Evolutionary conservation across 192 early-diverging fungal species (phyloP).

Genomic region (Coemansia erecta): DNA sequence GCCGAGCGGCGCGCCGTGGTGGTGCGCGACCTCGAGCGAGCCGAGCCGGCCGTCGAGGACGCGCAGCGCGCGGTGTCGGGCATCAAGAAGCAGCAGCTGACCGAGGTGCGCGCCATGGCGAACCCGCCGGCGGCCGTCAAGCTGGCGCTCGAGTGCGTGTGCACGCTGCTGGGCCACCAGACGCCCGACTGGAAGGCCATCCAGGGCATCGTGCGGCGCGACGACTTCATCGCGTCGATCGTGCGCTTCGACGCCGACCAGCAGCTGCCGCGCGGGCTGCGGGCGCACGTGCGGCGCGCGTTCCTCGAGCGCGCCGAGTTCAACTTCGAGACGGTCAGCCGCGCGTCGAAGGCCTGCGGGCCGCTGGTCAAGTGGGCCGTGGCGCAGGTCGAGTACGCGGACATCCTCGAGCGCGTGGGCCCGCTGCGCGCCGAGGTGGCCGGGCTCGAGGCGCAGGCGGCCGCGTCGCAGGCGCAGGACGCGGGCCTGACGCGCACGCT

Average conservation of each 20-base stretch:
- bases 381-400: slow-evolving; percentile 91
- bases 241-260: slow-evolving; percentile 92
- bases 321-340: slow-evolving; percentile 94
- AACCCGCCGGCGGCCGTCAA: slow-evolving; percentile 97
- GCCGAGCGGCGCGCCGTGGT: slow-evolving; percentile 77
- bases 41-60: slow-evolving; percentile 94
- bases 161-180: slow-evolving; percentile 86
- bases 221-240: slow-evolving; percentile 97
- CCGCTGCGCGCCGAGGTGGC: slow-evolving; percentile 92
- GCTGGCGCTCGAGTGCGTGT: slow-evolving; percentile 96
- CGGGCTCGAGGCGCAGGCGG: slow-evolving; percentile 75
- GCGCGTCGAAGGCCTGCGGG: slow-evolving; percentile 97
- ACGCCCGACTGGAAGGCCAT: slow-evolving; percentile 86
- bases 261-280: slow-evolving; percentile 70
- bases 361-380: slow-evolving; percentile 97
- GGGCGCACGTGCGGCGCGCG: slow-evolving; percentile 75
- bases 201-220: slow-evolving; percentile 83
- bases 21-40: slow-evolving; percentile 85
- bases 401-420: slow-evolving; percentile 92
- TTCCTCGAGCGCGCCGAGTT: slow-evolving; percentile 85
- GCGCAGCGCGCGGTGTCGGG: slow-evolving; percentile 90
- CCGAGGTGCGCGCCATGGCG: slow-evolving; percentile 94
- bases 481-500: slow-evolving; percentile 77
- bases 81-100: slow-evolving; percentile 96
- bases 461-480: slow-evolving; percentile 68